Evolutionary conservation across 1,139 yeast species (phyloP), one percentile per base, ranked within the genome.

Genomic region (Suhomyces guaymorum): DNA sequence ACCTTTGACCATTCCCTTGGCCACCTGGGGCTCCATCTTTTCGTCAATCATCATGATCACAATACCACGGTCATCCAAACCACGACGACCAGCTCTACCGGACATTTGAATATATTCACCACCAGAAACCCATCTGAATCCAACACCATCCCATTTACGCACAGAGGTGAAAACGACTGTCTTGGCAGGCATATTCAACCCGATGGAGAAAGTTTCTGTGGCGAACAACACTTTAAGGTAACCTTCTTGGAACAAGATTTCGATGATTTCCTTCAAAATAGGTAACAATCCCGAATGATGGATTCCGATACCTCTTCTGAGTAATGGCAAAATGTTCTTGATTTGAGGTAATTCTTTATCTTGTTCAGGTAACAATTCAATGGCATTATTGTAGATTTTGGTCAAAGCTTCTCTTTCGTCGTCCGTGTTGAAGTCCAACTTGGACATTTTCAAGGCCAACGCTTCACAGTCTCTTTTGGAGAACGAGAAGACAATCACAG

Each of bases 81-180:
- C 98, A 75, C 99, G 86, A 73, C 99, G 90, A 53, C 99, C 99
- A 12, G 99, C 99, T 66, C 99, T 82, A 45, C 99, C 99, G 26
- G 97, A 87, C 99, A 92, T 92, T 66, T 94, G 99, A 52, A 92
- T 94, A 62, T 92, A 94, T 64, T 94, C 99, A 67, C 98, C 99
- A 41, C 97, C 97, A 37, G 96, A 87, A 25, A 94, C 96, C 97
- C 97, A 92, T 63, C 99, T 80, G 70, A 90, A 89, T 16, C 92
- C 94, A 43, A 78, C 81, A 52, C 98, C 98, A 62, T 94, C 99
- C 95, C 96, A 92, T 59, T 94, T 94, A 58, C 98, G 80, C 10
- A 94, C 98, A 27, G 94, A 86, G 0, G 98, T 92, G 62, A 94
- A 94, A 7, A 94, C 98, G 30, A 92, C 99, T 0, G 99, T 92